phyloP scores from a whole-genome alignment of 2,329 filamentous ascomycete genomes.

The Plenodomus lindquistii region DNA sequence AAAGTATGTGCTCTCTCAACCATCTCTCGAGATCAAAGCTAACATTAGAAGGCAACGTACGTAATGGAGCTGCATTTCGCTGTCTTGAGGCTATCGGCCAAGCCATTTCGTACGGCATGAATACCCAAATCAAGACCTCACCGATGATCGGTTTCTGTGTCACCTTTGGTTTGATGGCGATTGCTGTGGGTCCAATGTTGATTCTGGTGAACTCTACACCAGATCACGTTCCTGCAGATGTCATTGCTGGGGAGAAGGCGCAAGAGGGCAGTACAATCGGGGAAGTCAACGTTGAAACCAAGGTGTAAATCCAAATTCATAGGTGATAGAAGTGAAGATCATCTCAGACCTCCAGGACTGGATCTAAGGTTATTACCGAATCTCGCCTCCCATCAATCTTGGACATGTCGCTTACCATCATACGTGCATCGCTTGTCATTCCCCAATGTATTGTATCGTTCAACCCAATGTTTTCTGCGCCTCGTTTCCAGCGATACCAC shows the following conservation, averaged over 20 bases:
- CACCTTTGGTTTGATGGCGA: slow-evolving; percentile 37
- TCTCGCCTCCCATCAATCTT: not conserved
- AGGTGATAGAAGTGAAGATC: no score
- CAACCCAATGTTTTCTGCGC: not conserved
- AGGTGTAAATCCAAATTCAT: no score
- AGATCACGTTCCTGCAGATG: slow-evolving; percentile 38
- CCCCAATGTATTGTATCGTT: not conserved
- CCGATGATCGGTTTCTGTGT: slow-evolving; percentile 37
- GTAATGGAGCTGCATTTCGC: slow-evolving; percentile 31
- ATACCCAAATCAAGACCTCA: slow-evolving; percentile 33
- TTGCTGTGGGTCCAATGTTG: slow-evolving; percentile 38
- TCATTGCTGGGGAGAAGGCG: slow-evolving; percentile 29
- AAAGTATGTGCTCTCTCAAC: slow-evolving; percentile 9
- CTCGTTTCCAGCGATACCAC: not conserved
- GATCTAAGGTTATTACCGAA: not conserved
- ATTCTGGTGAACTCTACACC: slow-evolving; percentile 36
- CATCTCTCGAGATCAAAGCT: not conserved
- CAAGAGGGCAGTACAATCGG: slow-evolving; percentile 20
- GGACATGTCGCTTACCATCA: not conserved
- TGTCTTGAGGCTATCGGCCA: slow-evolving; percentile 34
- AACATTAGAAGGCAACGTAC: slow-evolving; percentile 21
- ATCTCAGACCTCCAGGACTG: slow-evolving; percentile 22
- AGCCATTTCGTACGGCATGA: slow-evolving; percentile 36
- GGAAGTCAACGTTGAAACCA: slow-evolving; percentile 13
- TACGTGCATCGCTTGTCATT: not conserved